These are phyloP conservation scores for Lactifluus pinguis DNA, from an alignment of 768 basidiomycete genomes.

Conservation along the genomic window DNA sequence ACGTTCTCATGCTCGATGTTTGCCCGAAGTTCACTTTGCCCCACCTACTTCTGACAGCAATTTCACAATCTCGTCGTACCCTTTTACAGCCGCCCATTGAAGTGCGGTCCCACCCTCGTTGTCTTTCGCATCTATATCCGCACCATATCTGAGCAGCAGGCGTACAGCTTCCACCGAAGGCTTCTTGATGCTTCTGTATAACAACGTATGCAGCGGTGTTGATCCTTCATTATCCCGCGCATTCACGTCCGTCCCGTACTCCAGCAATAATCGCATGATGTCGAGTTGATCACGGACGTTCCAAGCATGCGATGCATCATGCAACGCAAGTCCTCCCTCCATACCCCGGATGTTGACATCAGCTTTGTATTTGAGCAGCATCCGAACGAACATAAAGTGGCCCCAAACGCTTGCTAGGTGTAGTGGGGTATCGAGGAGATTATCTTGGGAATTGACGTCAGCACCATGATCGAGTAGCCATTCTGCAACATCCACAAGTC, in stretches of 20 bases:
- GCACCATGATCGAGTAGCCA: not conserved
- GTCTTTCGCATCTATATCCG: not conserved
- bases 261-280: not conserved
- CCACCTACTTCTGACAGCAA: not conserved
- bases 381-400: not conserved
- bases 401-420: fast-evolving
- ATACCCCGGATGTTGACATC: not conserved
- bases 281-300: not conserved
- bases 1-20: too few species aligned
- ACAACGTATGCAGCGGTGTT: not conserved
- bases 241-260: not conserved
- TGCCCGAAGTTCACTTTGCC: not conserved
- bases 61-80: not conserved
- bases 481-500: not conserved
- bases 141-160: not conserved
- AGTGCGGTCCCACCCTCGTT: not conserved
- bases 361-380: not conserved
- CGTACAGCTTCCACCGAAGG: not conserved
- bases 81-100: not conserved
- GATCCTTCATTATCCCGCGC: not conserved
- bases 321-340: not conserved
- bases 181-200: too few species aligned
- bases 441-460: not conserved
- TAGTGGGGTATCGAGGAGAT: not conserved
- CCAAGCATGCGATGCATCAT: not conserved